Base-by-base conservation (phyloP, 2,329 filamentous ascomycete species). In the Phoma sp. region DNA sequence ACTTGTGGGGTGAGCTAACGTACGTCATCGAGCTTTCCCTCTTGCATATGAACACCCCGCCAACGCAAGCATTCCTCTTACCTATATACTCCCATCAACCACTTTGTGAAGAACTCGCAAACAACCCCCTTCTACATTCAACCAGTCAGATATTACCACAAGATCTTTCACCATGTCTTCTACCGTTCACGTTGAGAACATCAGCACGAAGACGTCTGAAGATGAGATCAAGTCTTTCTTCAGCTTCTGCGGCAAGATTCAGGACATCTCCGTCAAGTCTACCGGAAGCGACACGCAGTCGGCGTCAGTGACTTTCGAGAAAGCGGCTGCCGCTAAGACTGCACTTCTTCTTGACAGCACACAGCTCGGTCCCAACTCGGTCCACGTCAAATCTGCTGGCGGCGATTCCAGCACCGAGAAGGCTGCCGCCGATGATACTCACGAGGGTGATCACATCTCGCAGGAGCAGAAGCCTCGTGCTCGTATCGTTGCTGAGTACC, bases 401-500 rank as follows among this genome's bases (percentile, higher is more conserved):
- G 88, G 87, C 61, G 82, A 89, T 52, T 78, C 85, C 46, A 80
- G 82, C 47, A 83, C 84, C 45, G 82, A 83, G 42, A 86, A 89
- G 61, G 79, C 80, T 49, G 78, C 84, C 42, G 80, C 79, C 32
- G 76, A 80, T 35, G 71, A 71, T 24, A 66, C 80, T 61, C 79
- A 82, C 44, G 71, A 70, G 25, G 84, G 87, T 56, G 81, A 91
- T 67, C 86, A 92, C 66, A 87, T 98, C 67, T 86, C 88, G 11
- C 95, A 99, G 74, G 95, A 99, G 78, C 92, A 98, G 82, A 99
- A 99, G 84, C 95, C 95, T 13, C 89, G 93, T 68, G 86, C 90
- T 36, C 91, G 95, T 68, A 96, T 99, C 75, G 78, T 97, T 45
- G 95, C 95, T 62, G 95, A 99, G 80, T 97, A 98, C 77, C 89